Percentiles rank a stretch among this genome's conserved stretches.
phyloP scores from a whole-genome alignment of 495 filamentous ascomycete species.

The Elasticomyces elasticus region DNA sequence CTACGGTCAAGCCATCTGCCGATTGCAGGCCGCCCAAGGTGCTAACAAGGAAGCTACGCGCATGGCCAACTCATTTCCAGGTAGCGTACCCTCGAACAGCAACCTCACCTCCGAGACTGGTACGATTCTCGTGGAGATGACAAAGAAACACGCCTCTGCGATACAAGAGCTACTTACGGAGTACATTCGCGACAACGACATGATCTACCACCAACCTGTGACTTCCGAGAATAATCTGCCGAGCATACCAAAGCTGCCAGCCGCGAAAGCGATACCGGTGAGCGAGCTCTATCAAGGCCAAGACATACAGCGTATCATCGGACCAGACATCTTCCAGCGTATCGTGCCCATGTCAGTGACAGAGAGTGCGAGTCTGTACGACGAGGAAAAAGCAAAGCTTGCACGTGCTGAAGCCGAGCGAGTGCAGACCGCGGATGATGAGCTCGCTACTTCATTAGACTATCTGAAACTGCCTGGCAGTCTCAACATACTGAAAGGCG shows the following conservation, averaged over 20 bases:
- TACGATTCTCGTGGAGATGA: slow-evolving; percentile 59
- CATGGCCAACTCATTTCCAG: slow-evolving; percentile 71
- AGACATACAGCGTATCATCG: slow-evolving; percentile 93
- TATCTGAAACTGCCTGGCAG: slow-evolving; percentile 85
- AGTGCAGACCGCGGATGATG: slow-evolving; percentile 80
- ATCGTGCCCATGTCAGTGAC: slow-evolving; percentile 95
- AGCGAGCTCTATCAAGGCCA: slow-evolving; percentile 94
- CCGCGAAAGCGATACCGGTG: slow-evolving; percentile 96
- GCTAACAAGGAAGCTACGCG: slow-evolving; percentile 64
- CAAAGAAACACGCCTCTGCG: slow-evolving; percentile 67
- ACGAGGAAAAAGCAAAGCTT: slow-evolving; percentile 96
- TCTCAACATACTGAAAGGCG: slow-evolving; percentile 83
- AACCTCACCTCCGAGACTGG: slow-evolving; percentile 78
- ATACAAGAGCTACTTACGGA: slow-evolving; percentile 71
- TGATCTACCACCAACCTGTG: slow-evolving; percentile 90
- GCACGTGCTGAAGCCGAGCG: slow-evolving; percentile 88
- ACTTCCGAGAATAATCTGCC: slow-evolving; percentile 73
- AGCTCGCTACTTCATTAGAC: slow-evolving; percentile 91
- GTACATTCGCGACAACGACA: slow-evolving; percentile 88
- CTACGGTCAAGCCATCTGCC: slow-evolving; percentile 76
- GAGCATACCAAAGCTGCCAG: slow-evolving; percentile 79
- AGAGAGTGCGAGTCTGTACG: slow-evolving; percentile 91
- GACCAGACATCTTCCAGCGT: slow-evolving; percentile 92
- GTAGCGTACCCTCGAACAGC: slow-evolving; percentile 63
- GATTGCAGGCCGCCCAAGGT: slow-evolving; percentile 70